Evolutionary conservation across 106 monocot genomes (phyloP), one percentile per base, ranked within the genome.

Genomic region (Dendrobium officinale): DNA sequence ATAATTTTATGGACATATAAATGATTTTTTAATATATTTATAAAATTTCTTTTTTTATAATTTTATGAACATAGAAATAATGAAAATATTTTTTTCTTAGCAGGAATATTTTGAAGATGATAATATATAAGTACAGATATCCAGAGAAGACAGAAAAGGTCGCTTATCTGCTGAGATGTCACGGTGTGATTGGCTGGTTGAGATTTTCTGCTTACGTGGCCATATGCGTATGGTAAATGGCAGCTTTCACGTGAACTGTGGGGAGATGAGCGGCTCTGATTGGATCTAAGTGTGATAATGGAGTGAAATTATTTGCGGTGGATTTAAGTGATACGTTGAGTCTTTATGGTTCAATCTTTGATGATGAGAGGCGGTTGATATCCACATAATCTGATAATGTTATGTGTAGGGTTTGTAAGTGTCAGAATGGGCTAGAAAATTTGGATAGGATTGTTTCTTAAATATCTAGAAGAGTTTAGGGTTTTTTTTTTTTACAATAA

Each of bases 141-240:
- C 64, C 64, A 66, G 5, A 16, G 3, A 6, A 16, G 0, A 6
- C 9, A 16, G 5, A 20, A 20, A 8, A 5, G 19, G 17, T 0
- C 41, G 77, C 86, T 88, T 86, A 88, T 83, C 84, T 45, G 67
- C 29, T 81, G 59, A 89, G 78, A 31, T 81, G 89, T 55, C 78
- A 7, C 20, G 0, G 10, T 40, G 5, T 47, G 43, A 89, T 84
- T 89, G 81, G 86, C 24, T n/a, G 47, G n/a, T 8, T 0, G 59
- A 48, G 89, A 89, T 89, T 84, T 64, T 86, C 44, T 24, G 75
- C 80, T 75, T 37, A 81, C 81, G 79, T 84, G 83, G 86, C 78
- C 42, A 16, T 19, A 31, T 27, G 75, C 81, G 81, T 74, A 81
- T 81, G 41, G 74, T 9, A 45, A 7, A 45, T 20, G 72, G 33